Evolutionary conservation across 2,329 filamentous ascomycete species (phyloP).

Genomic region (Metarhizium sp.): DNA sequence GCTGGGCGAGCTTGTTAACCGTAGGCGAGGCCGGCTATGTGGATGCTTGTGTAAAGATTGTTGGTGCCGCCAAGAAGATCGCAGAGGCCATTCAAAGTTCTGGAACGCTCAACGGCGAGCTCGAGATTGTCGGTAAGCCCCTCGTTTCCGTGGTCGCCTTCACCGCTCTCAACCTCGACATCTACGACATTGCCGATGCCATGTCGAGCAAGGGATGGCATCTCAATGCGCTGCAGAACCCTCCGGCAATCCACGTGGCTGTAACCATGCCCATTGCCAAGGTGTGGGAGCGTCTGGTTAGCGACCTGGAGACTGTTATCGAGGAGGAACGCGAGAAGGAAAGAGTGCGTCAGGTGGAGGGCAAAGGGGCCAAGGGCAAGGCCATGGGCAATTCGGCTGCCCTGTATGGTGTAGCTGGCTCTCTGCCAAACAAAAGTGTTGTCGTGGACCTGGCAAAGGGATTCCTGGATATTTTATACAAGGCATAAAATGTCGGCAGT

Average conservation of each 20-base stretch:
- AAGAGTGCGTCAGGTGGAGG: conserved; percentile 59
- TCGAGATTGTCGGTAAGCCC: conserved; percentile 75
- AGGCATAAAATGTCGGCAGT: conserved; percentile 46
- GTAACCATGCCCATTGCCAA: conserved; percentile 81
- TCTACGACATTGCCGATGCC: conserved; percentile 88
- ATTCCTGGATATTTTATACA: conserved; percentile 89
- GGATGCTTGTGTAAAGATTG: conserved; percentile 76
- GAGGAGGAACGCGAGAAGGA: conserved; percentile 76
- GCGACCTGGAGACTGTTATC: conserved; percentile 58
- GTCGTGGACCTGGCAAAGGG: conserved; percentile 84
- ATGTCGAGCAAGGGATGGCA: conserved; percentile 88
- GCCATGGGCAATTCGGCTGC: conserved; percentile 73
- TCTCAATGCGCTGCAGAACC: conserved; percentile 85
- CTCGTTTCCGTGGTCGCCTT: conserved; percentile 89
- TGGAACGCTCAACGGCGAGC: conserved; percentile 58
- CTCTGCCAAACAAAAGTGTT: conserved; percentile 89
- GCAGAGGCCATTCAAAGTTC: conserved; percentile 62
- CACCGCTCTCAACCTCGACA: conserved; percentile 70
- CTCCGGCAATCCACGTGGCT: conserved; percentile 86
- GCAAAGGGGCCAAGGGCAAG: conserved; percentile 55
- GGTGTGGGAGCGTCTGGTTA: conserved; percentile 69
- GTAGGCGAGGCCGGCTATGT: conserved; percentile 85
- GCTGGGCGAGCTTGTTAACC: conserved; percentile 87
- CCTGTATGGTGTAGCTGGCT: conserved; percentile 90
- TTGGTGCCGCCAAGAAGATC: conserved; percentile 78